Evolutionary conservation across 345 rosid genomes (phyloP).

Genomic region (Fremontodendron californicum): DNA sequence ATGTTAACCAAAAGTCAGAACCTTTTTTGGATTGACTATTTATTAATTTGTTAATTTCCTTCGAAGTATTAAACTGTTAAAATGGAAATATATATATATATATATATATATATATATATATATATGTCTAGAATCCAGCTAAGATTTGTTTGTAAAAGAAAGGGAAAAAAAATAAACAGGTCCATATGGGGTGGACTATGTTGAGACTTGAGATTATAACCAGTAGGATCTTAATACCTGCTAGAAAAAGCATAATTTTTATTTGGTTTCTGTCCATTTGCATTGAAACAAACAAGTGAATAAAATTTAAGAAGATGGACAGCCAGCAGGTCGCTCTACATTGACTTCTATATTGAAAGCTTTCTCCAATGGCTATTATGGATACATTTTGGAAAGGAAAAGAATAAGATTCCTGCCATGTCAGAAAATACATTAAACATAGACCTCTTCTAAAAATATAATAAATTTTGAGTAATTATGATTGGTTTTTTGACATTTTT

Average conservation of each 20-base stretch:
- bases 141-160: background rate
- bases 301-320: background rate
- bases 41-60: background rate
- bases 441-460: too few relatives aligned
- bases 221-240: background rate
- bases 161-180: background rate
- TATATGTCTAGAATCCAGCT: background rate
- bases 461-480: too few relatives aligned
- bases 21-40: background rate
- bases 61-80: background rate
- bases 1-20: conserved; percentile 13
- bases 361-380: background rate
- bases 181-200: background rate
- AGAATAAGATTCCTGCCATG: background rate
- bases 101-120: background rate
- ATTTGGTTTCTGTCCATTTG: background rate
- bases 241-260: background rate
- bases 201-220: too few relatives aligned
- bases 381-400: background rate
- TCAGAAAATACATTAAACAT: background rate
- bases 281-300: background rate
- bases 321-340: background rate
- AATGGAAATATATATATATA: background rate
- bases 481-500: too few relatives aligned
- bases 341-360: background rate